These are phyloP conservation scores for Rhinocladiella similis DNA, from an alignment of 2,329 filamentous ascomycete species.

Conservation along the genomic window DNA sequence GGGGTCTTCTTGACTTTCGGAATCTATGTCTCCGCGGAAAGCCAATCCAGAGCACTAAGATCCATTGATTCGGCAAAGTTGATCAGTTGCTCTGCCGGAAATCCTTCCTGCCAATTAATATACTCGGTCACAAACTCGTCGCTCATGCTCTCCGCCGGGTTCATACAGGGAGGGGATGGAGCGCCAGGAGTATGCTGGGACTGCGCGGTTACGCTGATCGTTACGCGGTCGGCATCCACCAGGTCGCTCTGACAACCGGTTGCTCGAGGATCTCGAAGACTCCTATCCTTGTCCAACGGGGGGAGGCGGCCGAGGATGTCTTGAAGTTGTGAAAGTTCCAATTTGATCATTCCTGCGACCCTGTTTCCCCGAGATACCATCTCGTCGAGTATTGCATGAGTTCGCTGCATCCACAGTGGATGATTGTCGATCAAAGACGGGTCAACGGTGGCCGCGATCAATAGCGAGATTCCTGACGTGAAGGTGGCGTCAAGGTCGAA, in stretches of 20 bases:
- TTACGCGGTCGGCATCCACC: too few species aligned
- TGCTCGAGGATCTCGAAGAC: too few species aligned
- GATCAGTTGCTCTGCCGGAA: constrained; percentile 24
- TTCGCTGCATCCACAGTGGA: constrained; percentile 42
- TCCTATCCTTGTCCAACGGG: background rate
- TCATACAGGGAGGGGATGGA: constrained; percentile 7
- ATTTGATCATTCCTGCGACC: constrained; percentile 46
- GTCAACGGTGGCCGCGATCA: constrained; percentile 33
- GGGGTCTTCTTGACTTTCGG: too few species aligned
- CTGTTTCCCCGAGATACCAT: constrained; percentile 50
- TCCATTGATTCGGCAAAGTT: constrained; percentile 27
- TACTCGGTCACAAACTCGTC: constrained; percentile 15
- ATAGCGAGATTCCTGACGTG: too few species aligned
- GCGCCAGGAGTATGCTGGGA: too few species aligned
- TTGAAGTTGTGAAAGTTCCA: constrained; percentile 49
- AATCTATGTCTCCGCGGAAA: constrained; percentile 7
- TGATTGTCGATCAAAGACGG: constrained; percentile 37
- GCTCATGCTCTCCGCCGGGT: background rate
- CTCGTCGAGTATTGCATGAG: constrained; percentile 48
- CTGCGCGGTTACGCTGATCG: too few species aligned
- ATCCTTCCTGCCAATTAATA: constrained; percentile 18
- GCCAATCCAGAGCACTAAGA: constrained; percentile 20
- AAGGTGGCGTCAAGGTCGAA: constrained; percentile 51
- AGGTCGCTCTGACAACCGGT: background rate
- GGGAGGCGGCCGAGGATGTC: constrained; percentile 39